These are phyloP conservation scores for Skeletonema grethae DNA, from an alignment of 108 stramenopile species.

Conservation along the genomic window DNA sequence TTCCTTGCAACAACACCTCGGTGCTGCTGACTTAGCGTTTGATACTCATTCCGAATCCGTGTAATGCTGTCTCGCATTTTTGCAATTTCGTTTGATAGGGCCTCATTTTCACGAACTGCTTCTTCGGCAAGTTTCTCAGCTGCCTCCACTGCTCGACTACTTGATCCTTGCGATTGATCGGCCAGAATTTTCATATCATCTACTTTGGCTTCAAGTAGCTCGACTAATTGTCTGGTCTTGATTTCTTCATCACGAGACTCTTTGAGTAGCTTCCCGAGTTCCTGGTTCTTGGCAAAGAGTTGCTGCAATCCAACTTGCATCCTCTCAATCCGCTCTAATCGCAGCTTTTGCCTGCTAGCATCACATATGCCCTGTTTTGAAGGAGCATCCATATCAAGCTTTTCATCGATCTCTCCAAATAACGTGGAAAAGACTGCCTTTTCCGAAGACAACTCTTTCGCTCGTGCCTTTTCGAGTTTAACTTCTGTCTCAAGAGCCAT, in stretches of 20 bases:
- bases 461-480: conserved; percentile 4
- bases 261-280: conserved; percentile 3
- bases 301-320: conserved; percentile 14
- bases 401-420: conserved; percentile 4
- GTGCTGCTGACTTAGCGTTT: conserved; percentile 7
- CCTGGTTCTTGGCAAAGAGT: conserved; percentile 4
- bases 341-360: conserved; percentile 2
- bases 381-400: conserved; percentile 4
- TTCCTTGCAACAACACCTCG: conserved; percentile 4
- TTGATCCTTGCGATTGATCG: conserved; percentile 8
- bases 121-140: conserved; percentile 23
- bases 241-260: conserved; percentile 11
- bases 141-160: conserved; percentile 10
- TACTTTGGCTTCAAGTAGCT: background rate
- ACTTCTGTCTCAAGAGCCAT: conserved; percentile 11
- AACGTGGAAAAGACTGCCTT: conserved; percentile 6
- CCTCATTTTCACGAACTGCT: conserved; percentile 11
- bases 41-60: conserved; percentile 7
- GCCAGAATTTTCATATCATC: conserved; percentile 12
- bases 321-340: conserved; percentile 22
- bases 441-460: background rate
- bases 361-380: background rate
- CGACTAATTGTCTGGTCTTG: conserved; percentile 6
- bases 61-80: conserved; percentile 8
- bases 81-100: conserved; percentile 12